Conservation (phyloP, 2,329 filamentous ascomycete genomes). For the Fusarium armeniacum region DNA sequence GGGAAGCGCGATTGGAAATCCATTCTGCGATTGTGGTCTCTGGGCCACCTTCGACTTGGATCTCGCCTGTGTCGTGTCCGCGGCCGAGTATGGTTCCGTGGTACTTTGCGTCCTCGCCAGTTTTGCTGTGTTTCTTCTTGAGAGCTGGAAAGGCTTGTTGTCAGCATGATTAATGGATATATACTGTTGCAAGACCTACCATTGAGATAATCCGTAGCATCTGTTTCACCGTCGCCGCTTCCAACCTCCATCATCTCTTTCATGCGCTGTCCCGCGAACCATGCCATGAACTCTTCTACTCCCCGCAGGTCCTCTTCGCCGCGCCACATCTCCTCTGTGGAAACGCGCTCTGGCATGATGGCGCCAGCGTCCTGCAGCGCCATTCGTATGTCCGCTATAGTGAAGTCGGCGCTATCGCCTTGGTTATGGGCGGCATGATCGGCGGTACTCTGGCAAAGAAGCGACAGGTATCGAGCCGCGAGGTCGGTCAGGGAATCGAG, state of each 20-base stretch:
- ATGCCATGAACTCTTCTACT: slow-evolving; percentile 81
- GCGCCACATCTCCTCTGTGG: slow-evolving; percentile 76
- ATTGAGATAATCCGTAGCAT: slow-evolving; percentile 78
- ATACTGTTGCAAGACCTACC: slow-evolving; percentile 59
- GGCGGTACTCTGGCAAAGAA: slow-evolving; percentile 80
- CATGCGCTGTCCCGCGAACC: slow-evolving; percentile 81
- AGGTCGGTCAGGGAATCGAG: slow-evolving; percentile 91
- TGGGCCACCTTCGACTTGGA: slow-evolving; percentile 82
- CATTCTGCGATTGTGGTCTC: slow-evolving; percentile 56
- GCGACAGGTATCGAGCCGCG: slow-evolving; percentile 81
- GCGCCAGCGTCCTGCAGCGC: slow-evolving; percentile 86
- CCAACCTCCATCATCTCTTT: slow-evolving; percentile 86
- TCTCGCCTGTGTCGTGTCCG: slow-evolving; percentile 75
- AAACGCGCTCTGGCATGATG: slow-evolving; percentile 76
- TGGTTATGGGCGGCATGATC: slow-evolving; percentile 78
- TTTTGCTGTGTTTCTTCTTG: slow-evolving; percentile 94
- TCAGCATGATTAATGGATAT: slow-evolving; percentile 47
- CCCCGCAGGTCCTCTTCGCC: slow-evolving; percentile 84
- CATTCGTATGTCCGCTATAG: slow-evolving; percentile 83
- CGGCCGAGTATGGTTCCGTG: slow-evolving; percentile 87
- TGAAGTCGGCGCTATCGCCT: slow-evolving; percentile 64
- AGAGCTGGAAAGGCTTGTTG: slow-evolving; percentile 69
- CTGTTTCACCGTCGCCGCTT: slow-evolving; percentile 74
- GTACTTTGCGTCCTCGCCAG: slow-evolving; percentile 87
- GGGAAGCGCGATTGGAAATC: slow-evolving; percentile 52